Evolutionary conservation across 192 early-diverging fungal species (phyloP).

Genomic region (Backusella parvicylindrica): DNA sequence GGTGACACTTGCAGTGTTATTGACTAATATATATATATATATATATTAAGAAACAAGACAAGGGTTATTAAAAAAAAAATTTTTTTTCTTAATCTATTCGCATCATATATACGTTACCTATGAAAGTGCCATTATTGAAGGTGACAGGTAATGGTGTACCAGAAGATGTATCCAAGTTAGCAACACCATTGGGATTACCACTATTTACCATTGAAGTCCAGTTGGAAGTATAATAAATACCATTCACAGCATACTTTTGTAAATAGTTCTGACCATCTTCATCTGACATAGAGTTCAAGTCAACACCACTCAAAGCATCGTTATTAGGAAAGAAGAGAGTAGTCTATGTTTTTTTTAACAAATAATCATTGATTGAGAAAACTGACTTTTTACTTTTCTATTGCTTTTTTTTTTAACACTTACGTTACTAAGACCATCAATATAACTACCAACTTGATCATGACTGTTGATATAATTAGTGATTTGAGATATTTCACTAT

Average conservation of each 20-base stretch:
- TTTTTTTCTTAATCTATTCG: neutral
- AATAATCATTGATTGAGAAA: too few species aligned
- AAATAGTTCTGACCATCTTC: neutral
- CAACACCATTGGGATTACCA: neutral
- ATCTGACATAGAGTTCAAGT: neutral
- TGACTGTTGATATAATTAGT: neutral
- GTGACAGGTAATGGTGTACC: neutral
- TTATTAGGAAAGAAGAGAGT: conserved; percentile 2
- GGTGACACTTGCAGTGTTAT: conserved; percentile 1
- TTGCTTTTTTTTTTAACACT: neutral
- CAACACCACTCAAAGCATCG: neutral
- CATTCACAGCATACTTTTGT: neutral
- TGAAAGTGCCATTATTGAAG: neutral
- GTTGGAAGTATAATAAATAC: conserved; percentile 8
- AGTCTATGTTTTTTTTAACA: too few species aligned
- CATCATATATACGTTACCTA: neutral
- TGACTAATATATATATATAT: neutral
- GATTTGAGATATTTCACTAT: neutral
- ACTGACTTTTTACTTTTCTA: too few species aligned
- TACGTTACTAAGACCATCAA: conserved; percentile 5
- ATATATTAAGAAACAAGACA: neutral
- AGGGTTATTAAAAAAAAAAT: neutral
- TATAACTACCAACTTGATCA: neutral
- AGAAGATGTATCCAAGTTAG: neutral
- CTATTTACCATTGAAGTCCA: neutral